A percentile compares a stretch with the other conserved stretches of the same genome.
Conservation (phyloP, 1,284 basidiomycete genomes). For the Ganoderma meredithae region DNA sequence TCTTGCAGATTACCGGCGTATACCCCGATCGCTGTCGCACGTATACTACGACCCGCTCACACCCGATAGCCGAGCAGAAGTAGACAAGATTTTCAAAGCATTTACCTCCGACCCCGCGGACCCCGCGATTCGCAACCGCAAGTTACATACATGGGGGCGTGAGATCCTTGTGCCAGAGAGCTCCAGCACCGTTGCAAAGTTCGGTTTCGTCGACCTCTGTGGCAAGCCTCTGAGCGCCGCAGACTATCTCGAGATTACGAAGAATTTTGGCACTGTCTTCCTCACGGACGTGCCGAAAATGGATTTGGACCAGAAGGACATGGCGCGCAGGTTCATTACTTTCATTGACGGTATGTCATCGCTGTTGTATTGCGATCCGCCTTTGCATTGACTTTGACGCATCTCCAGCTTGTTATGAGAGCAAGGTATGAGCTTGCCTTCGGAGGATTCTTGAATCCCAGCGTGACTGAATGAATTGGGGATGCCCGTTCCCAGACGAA, state of each 20-base stretch:
- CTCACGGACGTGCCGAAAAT: conserved; percentile 90
- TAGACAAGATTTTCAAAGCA: conserved; percentile 85
- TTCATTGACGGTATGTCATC: conserved; percentile 86
- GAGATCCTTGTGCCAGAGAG: conserved; percentile 82
- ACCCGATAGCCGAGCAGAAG: conserved; percentile 68
- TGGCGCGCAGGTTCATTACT: conserved; percentile 95
- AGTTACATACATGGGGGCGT: conserved; percentile 90
- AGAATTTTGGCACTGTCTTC: conserved; percentile 89
- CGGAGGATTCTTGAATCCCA: neutral
- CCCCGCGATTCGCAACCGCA: conserved; percentile 69
- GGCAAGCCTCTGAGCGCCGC: conserved; percentile 91
- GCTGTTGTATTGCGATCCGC: neutral
- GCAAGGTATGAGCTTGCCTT: conserved; percentile 60
- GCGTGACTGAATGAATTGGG: neutral
- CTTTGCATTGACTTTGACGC: conserved; percentile 13
- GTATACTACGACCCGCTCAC: conserved; percentile 90
- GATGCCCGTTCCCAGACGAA: conserved; percentile 65
- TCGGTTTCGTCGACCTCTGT: conserved; percentile 90
- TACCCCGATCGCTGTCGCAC: conserved; percentile 89
- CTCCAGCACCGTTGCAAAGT: conserved; percentile 82
- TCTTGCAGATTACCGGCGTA: conserved; percentile 87
- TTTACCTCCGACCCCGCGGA: conserved; percentile 62
- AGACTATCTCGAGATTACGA: conserved; percentile 96
- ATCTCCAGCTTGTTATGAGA: conserved; percentile 85
- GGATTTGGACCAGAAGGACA: conserved; percentile 88